Evolutionary conservation across 768 basidiomycete species (phyloP), one percentile per base, ranked within the genome.

Genomic region (Cubamyces sp.): DNA sequence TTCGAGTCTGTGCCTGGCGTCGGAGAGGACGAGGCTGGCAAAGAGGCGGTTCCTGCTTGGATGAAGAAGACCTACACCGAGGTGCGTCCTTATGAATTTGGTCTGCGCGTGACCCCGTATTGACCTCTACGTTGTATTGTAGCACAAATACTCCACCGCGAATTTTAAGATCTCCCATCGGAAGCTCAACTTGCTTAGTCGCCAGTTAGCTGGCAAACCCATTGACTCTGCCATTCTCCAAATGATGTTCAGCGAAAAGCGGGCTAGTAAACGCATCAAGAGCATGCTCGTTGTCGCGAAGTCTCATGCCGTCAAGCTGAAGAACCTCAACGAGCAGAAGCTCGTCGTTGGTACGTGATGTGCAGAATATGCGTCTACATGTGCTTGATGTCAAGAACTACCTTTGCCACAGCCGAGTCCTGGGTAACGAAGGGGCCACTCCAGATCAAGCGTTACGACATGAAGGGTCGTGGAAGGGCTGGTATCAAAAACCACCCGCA

Each of bases 221-320:
- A 89, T 98, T 62, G 96, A 98, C 77, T 86, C 89, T 67, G 96
- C 96, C 39, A 96, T 99, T 72, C 79, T 98, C 60, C 96, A 99
- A 70, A 96, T 98, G 92, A 85, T 91, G 73, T 98, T 97, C 75
- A 93, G 91, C 65, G 90, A 96, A 74, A 99, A 99, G 77, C 84
- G 93, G 23, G 93, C 91, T 15, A 88, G 92, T 65, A 82, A 79
- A 49, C 87, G 93, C 62, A 86, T 99, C 61, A 88, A 93, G 83
- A 91, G 88, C 67, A 94, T 94, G 84, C 82, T 98, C 47, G 86
- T 85, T 14, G 85, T 91, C 1, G 95, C 94, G 2, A 90, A 91
- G 70, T 86, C 94, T 71, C 91, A 96, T 68, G 96, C 96, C 0
- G 77, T 77, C 28, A 80, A 86, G 41, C 88, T 89, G 70, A 94